A percentile compares a stretch with the other conserved stretches of the same genome.
phyloP scores from a whole-genome alignment of 306 rosid genomes.

The Vigna radiata region DNA sequence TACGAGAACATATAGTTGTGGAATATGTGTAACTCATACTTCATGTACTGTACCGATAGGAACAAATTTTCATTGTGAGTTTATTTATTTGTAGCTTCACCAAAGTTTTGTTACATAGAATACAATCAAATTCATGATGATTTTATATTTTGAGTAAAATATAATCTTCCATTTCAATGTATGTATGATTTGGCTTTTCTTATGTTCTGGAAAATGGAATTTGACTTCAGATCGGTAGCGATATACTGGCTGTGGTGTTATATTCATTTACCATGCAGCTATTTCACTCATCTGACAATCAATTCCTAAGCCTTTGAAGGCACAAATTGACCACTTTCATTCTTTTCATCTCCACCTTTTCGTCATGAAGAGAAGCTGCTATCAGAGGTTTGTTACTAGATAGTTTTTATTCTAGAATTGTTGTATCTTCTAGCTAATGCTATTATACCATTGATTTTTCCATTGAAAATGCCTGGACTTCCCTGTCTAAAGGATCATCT shows the following conservation, averaged over 20 bases:
- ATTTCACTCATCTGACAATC: no score
- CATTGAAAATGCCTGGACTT: slow-evolving; percentile 15
- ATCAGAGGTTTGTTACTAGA: slow-evolving; percentile 73
- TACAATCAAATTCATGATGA: slow-evolving; percentile 27
- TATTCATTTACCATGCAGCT: no score
- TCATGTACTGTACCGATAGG: slow-evolving; percentile 39
- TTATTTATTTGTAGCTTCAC: slow-evolving; percentile 15
- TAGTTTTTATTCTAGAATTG: slow-evolving; percentile 37
- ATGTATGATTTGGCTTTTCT: not conserved
- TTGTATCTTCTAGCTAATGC: not conserved
- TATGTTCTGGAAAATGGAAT: not conserved
- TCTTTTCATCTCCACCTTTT: not conserved
- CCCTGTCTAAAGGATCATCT: slow-evolving; percentile 21
- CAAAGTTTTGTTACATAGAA: slow-evolving; percentile 41
- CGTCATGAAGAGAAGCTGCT: slow-evolving; percentile 77
- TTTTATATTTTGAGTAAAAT: slow-evolving; percentile 10
- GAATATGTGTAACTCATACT: slow-evolving; percentile 34
- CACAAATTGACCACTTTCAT: no score
- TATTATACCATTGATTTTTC: not conserved
- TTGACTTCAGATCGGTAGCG: not conserved
- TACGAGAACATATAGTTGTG: slow-evolving; percentile 38
- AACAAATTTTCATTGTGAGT: slow-evolving; percentile 29
- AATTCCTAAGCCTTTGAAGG: no score
- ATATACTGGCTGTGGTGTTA: no score
- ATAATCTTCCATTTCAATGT: not conserved